Base-by-base conservation (phyloP, 2,329 filamentous ascomycete genomes). In the Trichocomaceae sp. region DNA sequence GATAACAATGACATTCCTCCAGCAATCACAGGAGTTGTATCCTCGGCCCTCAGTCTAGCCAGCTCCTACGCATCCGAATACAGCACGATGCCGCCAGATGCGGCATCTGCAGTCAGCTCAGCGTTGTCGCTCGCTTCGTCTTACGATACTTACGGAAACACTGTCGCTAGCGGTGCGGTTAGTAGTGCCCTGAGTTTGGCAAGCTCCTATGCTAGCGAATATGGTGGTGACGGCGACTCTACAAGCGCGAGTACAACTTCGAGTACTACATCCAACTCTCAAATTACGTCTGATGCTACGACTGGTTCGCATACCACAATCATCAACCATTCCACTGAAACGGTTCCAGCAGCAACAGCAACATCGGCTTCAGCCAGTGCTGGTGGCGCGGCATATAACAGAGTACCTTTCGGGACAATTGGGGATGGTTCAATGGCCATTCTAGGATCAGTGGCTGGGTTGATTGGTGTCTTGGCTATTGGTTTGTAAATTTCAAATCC, bases 41-140 rank as follows among this genome's bases (percentile, higher is more conserved):
- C 45, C n/a, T 56, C 54, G 33, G 54, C 54, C 8, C 15, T 56
- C 20, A 39, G 17, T 26, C 50, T 56, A 10, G 54, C 54, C 15
- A 49, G 41, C 17, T 56, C 54, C 9, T 56, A 56, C 31, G 54
- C 49, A n/a, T 56, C 54, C 8, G 54, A 56, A 49, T 56, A 56
- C 39, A 52, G 42, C 20, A 56, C 54, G 15, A 52, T 52, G 10
- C 54, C 54, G 13, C 54, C 54, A 6, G 54, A 52, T 20, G 54
- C 54, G 12, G 33, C 47, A 49, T 56, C 54, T 22, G 49, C 50
- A 17, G 50, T 48, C 19, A 52, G 49, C 13, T 41, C 49, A 4
- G 54, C 54, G 8, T 17, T 48, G 20, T 56, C 54, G 2, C 54
- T 56, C 35, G 54, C 54, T 3, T 56, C 54, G 33, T 56, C 54